These are phyloP conservation scores for Sporothrix inflata DNA, from an alignment of 2,329 filamentous ascomycete genomes.

Conservation along the genomic window DNA sequence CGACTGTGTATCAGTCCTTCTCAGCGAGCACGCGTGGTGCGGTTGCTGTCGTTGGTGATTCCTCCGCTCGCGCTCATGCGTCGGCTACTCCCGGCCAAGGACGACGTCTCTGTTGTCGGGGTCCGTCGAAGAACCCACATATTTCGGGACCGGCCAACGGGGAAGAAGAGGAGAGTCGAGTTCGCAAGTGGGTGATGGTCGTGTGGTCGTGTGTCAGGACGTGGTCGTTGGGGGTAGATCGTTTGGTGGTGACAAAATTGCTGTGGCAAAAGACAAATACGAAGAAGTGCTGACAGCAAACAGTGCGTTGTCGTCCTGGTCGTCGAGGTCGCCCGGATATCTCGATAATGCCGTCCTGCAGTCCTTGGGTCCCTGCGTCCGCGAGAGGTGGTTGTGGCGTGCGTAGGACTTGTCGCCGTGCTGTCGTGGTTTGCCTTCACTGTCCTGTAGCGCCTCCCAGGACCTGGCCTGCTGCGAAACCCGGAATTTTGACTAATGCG, in stretches of 20 bases:
- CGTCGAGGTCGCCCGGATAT: neutral
- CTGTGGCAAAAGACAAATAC: neutral
- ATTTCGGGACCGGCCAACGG: constrained; percentile 22
- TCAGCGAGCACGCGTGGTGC: neutral
- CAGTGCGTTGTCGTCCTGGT: neutral
- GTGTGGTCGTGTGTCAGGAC: neutral
- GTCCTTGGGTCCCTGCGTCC: constrained; percentile 6
- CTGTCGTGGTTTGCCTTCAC: neutral
- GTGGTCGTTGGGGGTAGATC: neutral
- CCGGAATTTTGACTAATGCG: constrained; percentile 21
- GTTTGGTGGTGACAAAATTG: constrained; percentile 5
- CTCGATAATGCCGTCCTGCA: neutral
- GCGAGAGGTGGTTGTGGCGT: neutral
- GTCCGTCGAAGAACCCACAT: constrained; percentile 39
- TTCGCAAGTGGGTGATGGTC: neutral
- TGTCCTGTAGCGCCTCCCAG: neutral
- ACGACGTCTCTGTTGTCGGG: constrained; percentile 38
- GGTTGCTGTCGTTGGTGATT: neutral
- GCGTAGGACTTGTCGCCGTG: constrained; percentile 6
- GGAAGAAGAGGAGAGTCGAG: neutral
- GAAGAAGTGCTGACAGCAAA: neutral
- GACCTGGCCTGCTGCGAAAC: neutral
- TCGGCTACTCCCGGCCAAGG: constrained; percentile 36
- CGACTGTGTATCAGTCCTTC: neutral
- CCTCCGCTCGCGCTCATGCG: constrained; percentile 23